Percentiles rank a stretch among this genome's conserved stretches.
phyloP scores from a whole-genome alignment of 129 eudicot species.

The Solidago caesia region DNA sequence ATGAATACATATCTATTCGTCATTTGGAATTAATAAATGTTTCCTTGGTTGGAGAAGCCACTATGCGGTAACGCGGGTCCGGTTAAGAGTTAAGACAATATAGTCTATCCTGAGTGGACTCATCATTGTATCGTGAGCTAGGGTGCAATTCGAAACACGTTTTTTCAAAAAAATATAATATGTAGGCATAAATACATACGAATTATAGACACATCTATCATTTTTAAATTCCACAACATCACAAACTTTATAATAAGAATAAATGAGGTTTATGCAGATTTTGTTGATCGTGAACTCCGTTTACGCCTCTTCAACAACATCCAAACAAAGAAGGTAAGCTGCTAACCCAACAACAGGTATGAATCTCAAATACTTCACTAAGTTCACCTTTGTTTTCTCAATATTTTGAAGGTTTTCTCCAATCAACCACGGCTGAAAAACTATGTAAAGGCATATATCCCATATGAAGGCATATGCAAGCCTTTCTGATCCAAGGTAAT shows the following conservation, averaged over 20 bases:
- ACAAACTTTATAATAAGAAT: conserved; percentile 12
- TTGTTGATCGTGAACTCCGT: conserved; percentile 11
- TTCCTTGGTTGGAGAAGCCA: too few relatives aligned
- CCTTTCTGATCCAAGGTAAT: conserved; percentile 80
- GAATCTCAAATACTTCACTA: conserved; percentile 60
- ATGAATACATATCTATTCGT: too few relatives aligned
- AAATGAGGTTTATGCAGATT: conserved; percentile 13
- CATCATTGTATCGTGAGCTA: too few relatives aligned
- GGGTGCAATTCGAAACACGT: too few relatives aligned
- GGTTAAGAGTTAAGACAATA: too few relatives aligned
- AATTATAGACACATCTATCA: too few relatives aligned
- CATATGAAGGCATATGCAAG: conserved; percentile 93
- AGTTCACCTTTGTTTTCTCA: conserved; percentile 37
- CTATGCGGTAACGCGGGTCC: too few relatives aligned
- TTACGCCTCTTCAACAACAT: conserved; percentile 48
- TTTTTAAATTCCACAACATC: not conserved
- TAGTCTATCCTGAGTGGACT: too few relatives aligned
- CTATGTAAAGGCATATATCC: conserved; percentile 74
- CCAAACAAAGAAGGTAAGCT: conserved; percentile 73
- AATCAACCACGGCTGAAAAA: conserved; percentile 96
- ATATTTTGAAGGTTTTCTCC: conserved; percentile 78
- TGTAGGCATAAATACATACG: too few relatives aligned
- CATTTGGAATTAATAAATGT: too few relatives aligned
- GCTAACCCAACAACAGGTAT: conserved; percentile 72
- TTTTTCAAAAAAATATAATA: too few relatives aligned